Evolutionary conservation across 2,329 filamentous ascomycete genomes (phyloP), one percentile per base, ranked within the genome.

Genomic region (Hypoxylon sp.): DNA sequence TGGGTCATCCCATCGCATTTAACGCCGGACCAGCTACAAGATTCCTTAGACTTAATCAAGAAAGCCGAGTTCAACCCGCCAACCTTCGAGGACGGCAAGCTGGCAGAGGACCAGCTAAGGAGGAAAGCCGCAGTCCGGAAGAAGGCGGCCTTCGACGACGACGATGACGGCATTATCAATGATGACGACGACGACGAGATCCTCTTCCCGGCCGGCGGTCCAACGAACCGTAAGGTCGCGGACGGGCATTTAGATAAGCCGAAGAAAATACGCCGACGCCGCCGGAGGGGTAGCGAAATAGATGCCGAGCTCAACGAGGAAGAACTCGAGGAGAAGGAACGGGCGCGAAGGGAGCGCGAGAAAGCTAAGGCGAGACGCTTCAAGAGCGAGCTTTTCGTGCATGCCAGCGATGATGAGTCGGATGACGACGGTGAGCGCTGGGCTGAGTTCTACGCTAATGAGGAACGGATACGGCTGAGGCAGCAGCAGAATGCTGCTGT

Each of bases 371-470:
- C 88, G 51, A 83, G 84, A 30, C 91, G 91, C 75, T 91, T 96
- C 80, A 98, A 97, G 83, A 96, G 92, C 73, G 89, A 90, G 23
- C 80, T 95, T 39, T 95, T 89, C 73, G 91, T 99, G 53, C 87
- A 91, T 62, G 89, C 90, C 37, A 93, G 91, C 70, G 96, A 98
- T 75, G 96, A 98, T 56, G 94, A 97, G 71, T 90, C 87, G n/a
- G 93, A 97, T 74, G 88, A 86, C 32, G 93, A 94, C 48, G 87
- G 88, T 61, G 87, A 84, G 52, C 78, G 82, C 76, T 76, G 74
- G 74, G 68, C 72, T 21, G 88, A 87, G 19, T 97, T 97, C 79
- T 97, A 95, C 78, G 88, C 85, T 2, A 84, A 87, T 14, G 94
- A 97, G 79, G 88, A 90, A 77, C 78, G 77, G 14, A 83, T 90